Conservation (phyloP, 257 asterid genomes). For the Mitragyna speciosa region DNA sequence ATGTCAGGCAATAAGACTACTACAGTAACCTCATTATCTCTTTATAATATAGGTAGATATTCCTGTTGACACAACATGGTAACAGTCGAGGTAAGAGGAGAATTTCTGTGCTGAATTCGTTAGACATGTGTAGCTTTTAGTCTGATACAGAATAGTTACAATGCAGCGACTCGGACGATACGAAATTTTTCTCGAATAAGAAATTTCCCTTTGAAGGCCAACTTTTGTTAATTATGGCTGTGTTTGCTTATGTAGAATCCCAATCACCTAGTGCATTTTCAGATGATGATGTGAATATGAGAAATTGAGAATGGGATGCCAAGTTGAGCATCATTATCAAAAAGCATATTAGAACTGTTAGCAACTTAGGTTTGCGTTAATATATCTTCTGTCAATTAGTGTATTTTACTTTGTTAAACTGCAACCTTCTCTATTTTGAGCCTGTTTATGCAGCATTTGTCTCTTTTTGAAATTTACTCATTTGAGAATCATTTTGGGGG, state of each 20-base stretch:
- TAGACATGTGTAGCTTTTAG: too few species aligned
- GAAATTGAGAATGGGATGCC: constrained; percentile 7
- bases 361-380: neutral
- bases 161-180: too few species aligned
- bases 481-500: too few species aligned
- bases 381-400: neutral
- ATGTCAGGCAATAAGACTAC: too few species aligned
- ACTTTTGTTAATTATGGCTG: neutral
- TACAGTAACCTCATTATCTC: too few species aligned
- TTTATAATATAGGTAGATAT: too few species aligned
- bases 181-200: neutral
- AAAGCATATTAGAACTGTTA: neutral
- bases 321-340: neutral
- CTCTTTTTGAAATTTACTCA: neutral
- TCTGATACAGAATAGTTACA: too few species aligned
- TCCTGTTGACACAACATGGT: too few species aligned
- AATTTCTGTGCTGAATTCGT: too few species aligned
- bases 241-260: neutral
- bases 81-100: too few species aligned
- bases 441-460: too few species aligned
- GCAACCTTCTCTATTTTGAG: constrained; percentile 11
- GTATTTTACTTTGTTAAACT: neutral
- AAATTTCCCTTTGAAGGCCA: neutral
- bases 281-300: neutral
- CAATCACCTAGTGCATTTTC: neutral